phyloP scores from a whole-genome alignment of 1,284 basidiomycete species.

The Ganoderma sp. region DNA sequence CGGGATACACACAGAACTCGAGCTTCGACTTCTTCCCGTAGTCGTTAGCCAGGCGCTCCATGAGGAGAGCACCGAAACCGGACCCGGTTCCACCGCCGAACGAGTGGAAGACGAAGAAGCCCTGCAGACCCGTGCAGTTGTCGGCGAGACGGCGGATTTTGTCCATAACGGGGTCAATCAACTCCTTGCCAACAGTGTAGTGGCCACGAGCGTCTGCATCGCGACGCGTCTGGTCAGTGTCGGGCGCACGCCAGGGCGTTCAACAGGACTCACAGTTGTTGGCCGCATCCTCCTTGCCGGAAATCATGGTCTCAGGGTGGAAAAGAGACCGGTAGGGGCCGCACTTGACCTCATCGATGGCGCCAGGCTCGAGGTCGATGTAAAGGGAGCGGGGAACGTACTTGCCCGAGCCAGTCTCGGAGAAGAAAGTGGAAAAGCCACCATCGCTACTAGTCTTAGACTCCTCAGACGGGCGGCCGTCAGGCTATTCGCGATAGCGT shows the following conservation, averaged over 20 bases:
- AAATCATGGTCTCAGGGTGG: conserved; percentile 99
- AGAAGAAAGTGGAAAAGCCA: conserved; percentile 97
- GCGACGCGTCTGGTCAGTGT: conserved; percentile 23
- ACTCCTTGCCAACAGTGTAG: conserved; percentile 98
- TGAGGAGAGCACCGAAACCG: conserved; percentile 96
- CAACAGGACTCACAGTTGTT: conserved; percentile 85
- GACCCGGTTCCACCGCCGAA: conserved; percentile 99
- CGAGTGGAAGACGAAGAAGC: conserved; percentile 99
- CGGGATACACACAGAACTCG: conserved; percentile 98
- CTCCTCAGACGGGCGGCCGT: conserved; percentile 64
- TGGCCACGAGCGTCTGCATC: conserved; percentile 92
- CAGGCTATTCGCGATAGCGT: conserved; percentile 48
- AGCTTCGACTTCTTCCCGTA: conserved; percentile 99
- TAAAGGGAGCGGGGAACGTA: conserved; percentile 98
- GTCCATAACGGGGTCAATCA: conserved; percentile 93
- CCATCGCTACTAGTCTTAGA: conserved; percentile 71
- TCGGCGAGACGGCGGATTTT: conserved; percentile 95
- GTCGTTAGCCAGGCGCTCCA: conserved; percentile 95
- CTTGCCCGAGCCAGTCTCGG: conserved; percentile 91
- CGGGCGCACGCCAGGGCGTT: conserved; percentile 6
- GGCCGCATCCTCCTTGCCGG: conserved; percentile 99
- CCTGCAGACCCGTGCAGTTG: conserved; percentile 97
- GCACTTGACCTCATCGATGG: conserved; percentile 94
- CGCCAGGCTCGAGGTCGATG: conserved; percentile 95
- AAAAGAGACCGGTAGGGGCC: conserved; percentile 95